These are phyloP conservation scores for Wickerhamiella sergipiensis DNA, from an alignment of 805 yeast genomes.

Conservation along the genomic window DNA sequence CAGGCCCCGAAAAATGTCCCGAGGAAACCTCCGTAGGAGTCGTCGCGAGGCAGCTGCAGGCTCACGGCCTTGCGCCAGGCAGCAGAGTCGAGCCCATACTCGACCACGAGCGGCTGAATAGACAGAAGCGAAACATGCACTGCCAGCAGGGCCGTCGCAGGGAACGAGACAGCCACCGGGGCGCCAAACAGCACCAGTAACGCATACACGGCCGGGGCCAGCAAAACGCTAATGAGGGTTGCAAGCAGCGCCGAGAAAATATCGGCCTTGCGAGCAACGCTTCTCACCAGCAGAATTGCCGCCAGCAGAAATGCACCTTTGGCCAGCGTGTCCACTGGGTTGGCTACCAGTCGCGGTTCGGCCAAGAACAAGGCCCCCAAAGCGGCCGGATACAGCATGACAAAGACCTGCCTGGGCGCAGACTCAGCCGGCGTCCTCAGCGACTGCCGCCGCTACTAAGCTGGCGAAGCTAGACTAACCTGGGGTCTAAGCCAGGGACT, in stretches of 20 bases:
- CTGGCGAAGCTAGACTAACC: no score
- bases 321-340: slow-evolving; percentile 6
- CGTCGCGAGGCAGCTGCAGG: slow-evolving; percentile 18
- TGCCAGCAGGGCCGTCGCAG: slow-evolving; percentile 47
- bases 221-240: slow-evolving; percentile 19
- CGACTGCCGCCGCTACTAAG: no score
- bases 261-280: slow-evolving; percentile 7
- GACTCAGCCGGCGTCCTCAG: no score
- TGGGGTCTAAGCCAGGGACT: no score
- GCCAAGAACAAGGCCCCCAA: slow-evolving; percentile 10
- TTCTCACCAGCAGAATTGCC: neutral
- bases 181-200: slow-evolving; percentile 63
- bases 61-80: slow-evolving; percentile 29
- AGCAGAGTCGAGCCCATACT: slow-evolving; percentile 38
- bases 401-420: neutral
- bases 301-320: slow-evolving; percentile 2
- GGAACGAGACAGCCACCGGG: slow-evolving; percentile 42
- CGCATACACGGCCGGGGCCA: slow-evolving; percentile 19
- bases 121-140: slow-evolving; percentile 47
- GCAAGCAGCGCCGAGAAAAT: slow-evolving; percentile 20
- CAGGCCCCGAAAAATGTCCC: slow-evolving; percentile 58
- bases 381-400: slow-evolving; percentile 12
- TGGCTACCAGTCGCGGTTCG: slow-evolving; percentile 10
- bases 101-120: slow-evolving; percentile 49
- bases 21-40: slow-evolving; percentile 28